Conservation (phyloP, 2,329 filamentous ascomycete genomes). For the Fusarium tricinctum region DNA sequence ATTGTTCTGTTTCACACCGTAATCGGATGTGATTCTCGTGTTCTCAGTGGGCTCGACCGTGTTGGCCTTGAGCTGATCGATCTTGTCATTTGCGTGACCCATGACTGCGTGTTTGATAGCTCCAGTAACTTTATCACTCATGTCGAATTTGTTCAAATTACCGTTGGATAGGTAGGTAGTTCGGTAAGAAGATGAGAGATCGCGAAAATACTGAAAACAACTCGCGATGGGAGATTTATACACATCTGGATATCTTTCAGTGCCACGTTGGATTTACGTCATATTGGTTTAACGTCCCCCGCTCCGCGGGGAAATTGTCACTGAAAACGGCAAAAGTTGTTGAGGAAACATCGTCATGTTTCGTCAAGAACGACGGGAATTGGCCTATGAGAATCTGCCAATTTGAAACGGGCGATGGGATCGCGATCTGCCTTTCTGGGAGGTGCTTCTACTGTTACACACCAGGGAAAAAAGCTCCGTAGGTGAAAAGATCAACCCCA, state of each 20-base stretch:
- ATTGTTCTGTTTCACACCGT: conserved; percentile 78
- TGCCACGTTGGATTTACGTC: conserved; percentile 43
- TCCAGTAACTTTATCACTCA: conserved; percentile 49
- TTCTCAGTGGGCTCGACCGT: conserved; percentile 71
- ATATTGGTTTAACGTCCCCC: conserved; percentile 19
- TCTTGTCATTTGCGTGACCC: conserved; percentile 65
- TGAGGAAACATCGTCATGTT: conserved; percentile 28
- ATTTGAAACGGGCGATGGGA: conserved; percentile 28
- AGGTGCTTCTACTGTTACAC: conserved; percentile 10
- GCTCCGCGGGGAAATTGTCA: conserved; percentile 4
- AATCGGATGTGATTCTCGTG: conserved; percentile 79
- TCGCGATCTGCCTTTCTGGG: conserved; percentile 4
- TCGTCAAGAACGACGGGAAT: neutral
- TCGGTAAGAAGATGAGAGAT: too few species aligned
- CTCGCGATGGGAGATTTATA: too few species aligned
- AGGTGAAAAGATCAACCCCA: conserved; percentile 4
- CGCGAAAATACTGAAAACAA: too few species aligned
- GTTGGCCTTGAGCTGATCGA: conserved; percentile 70
- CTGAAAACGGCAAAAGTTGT: neutral
- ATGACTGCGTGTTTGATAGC: conserved; percentile 58
- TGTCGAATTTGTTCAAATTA: conserved; percentile 14
- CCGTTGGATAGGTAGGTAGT: too few species aligned
- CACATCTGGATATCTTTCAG: neutral
- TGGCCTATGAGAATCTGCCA: conserved; percentile 10
- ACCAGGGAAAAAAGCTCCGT: conserved; percentile 25